Evolutionary conservation across 495 filamentous ascomycete genomes (phyloP).

Genomic region (Clohesyomyces aquaticus): DNA sequence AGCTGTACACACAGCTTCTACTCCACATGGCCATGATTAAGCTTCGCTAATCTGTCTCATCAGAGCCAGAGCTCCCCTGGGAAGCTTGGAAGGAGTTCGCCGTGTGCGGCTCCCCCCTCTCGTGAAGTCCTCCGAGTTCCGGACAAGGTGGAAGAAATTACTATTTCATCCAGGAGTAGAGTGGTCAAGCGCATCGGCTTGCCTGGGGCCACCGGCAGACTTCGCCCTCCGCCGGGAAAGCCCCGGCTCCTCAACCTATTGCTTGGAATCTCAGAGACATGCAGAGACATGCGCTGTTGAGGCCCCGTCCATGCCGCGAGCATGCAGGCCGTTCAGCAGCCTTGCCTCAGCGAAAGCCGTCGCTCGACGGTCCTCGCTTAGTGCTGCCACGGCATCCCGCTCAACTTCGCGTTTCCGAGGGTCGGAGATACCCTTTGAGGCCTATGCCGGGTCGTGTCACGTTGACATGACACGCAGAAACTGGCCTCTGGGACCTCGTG

Average conservation of each 20-base stretch:
- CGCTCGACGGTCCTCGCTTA: constrained; percentile 5
- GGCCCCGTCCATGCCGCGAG: background rate
- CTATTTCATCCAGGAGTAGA: constrained; percentile 10
- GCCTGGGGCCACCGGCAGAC: background rate
- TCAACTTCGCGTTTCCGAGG: constrained; percentile 5
- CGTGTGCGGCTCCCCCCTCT: background rate
- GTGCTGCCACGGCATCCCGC: background rate
- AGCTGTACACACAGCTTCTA: background rate
- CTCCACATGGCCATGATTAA: background rate
- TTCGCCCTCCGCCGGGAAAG: background rate
- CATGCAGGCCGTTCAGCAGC: background rate
- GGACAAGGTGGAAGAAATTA: background rate
- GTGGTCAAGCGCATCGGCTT: constrained; percentile 13
- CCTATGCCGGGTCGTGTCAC: background rate
- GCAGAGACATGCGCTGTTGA: no score
- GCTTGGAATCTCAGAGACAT: background rate
- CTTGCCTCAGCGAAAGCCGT: background rate
- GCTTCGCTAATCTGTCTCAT: constrained; percentile 6
- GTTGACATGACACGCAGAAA: constrained; percentile 15
- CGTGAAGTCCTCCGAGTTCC: constrained; percentile 22
- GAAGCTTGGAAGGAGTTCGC: background rate
- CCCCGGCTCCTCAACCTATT: background rate
- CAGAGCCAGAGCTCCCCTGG: constrained; percentile 15
- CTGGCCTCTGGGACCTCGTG: background rate
- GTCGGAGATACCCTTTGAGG: constrained; percentile 12